A percentile compares a stretch with the other conserved stretches of the same genome.
Evolutionary conservation across 768 basidiomycete species (phyloP).

Genomic region (Auricularia heimuer): DNA sequence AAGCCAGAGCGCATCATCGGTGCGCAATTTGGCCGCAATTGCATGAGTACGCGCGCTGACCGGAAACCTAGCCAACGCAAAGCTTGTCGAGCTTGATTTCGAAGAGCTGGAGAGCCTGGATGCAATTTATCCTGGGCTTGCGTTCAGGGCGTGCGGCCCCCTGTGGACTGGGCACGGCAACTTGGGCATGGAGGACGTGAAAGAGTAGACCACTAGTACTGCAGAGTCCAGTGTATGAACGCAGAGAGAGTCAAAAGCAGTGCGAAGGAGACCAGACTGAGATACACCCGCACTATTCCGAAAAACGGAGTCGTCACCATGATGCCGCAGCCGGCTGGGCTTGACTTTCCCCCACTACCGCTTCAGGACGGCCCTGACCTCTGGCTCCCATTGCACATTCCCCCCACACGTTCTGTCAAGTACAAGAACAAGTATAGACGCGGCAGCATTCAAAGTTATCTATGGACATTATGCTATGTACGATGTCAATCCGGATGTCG

Average conservation of each 20-base stretch:
- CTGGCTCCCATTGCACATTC: too few species aligned
- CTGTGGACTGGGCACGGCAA: neutral
- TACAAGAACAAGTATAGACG: neutral
- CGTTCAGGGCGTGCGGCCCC: neutral
- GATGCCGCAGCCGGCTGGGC: too few species aligned
- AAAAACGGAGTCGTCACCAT: too few species aligned
- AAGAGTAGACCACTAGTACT: neutral
- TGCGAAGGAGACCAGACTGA: too few species aligned
- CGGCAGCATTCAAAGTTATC: neutral
- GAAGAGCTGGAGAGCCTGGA: neutral
- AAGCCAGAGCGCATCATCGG: constrained; percentile 53
- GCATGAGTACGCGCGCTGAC: neutral
- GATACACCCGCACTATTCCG: too few species aligned
- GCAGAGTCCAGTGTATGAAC: too few species aligned
- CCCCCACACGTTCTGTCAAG: too few species aligned
- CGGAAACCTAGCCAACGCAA: constrained; percentile 39
- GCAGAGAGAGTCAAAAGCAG: too few species aligned
- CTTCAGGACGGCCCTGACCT: too few species aligned
- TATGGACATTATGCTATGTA: neutral
- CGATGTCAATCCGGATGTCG: neutral
- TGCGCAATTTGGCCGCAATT: constrained; percentile 27
- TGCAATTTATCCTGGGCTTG: neutral
- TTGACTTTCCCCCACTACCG: too few species aligned
- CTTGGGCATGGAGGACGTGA: neutral
- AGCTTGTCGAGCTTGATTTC: constrained; percentile 45